phyloP scores from a whole-genome alignment of 2,329 filamentous ascomycete genomes.

The Akanthomyces lecanii region DNA sequence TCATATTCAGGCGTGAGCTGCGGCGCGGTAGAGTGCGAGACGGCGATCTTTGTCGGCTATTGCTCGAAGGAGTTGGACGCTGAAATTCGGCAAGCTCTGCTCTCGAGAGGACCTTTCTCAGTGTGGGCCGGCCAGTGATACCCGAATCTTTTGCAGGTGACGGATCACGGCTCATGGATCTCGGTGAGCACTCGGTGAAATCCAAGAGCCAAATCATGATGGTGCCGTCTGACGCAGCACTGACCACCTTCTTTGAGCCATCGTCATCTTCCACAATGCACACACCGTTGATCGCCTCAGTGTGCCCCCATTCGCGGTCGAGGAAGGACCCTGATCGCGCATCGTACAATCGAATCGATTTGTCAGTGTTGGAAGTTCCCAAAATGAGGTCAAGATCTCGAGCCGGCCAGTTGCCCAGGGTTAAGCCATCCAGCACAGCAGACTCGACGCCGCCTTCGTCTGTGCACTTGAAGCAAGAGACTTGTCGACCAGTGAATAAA shows the following conservation, averaged over 20 bases:
- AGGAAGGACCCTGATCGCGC: constrained; percentile 70
- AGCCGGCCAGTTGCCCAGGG: constrained; percentile 53
- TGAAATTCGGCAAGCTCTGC: constrained; percentile 81
- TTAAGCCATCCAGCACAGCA: constrained; percentile 76
- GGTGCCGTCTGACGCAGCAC: constrained; percentile 73
- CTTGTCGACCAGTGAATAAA: constrained; percentile 62
- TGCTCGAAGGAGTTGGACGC: constrained; percentile 39
- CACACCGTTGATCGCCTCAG: constrained; percentile 85
- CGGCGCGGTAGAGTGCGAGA: constrained; percentile 51
- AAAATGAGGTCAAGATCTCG: constrained; percentile 64
- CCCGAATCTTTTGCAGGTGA: constrained; percentile 51
- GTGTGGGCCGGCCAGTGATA: constrained; percentile 60
- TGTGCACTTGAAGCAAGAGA: constrained; percentile 73
- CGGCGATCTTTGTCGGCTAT: constrained; percentile 49
- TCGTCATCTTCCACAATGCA: constrained; percentile 62
- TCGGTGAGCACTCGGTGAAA: constrained; percentile 40
- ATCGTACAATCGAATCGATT: constrained; percentile 89
- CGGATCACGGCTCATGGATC: constrained; percentile 45
- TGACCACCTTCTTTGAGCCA: constrained; percentile 58
- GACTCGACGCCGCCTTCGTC: constrained; percentile 78
- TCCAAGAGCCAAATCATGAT: constrained; percentile 74
- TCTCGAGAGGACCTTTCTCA: constrained; percentile 82
- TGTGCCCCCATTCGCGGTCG: constrained; percentile 90
- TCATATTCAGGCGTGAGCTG: constrained; percentile 48
- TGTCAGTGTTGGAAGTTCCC: constrained; percentile 91